Evolutionary conservation across 2,329 filamentous ascomycete species (phyloP), one percentile per base, ranked within the genome.

Genomic region (Alternaria conjuncta): DNA sequence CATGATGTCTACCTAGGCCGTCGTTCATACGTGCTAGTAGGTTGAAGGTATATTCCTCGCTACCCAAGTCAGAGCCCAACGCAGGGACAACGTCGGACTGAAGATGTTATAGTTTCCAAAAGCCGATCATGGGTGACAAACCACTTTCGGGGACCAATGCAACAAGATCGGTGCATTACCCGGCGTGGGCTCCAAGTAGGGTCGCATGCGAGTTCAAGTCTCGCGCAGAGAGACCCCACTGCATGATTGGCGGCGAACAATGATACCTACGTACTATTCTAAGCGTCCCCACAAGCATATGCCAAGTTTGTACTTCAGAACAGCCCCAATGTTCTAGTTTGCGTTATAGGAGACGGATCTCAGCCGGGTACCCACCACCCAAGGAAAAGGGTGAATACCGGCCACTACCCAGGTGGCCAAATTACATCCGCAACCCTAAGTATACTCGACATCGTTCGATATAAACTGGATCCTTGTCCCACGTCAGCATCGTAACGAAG

Each of bases 401-500:
- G 56, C 46, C 56, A 45, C 56, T 53, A 44, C 25, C 55, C 10
- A 49, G 20, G 28, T 21, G 55, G 55, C 23, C 28, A 26, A 36
- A 43, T 41, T 26, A 26, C n/a, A 57, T 57, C 43, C 36, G 56
- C 23, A 25, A 58, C 18, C 56, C 56, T 50, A 41, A 18, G 36
- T 41, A n/a, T 28, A 15, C 30, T 50, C 56, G 50, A 45, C 36
- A n/a, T 20, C 23, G 32, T 25, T 53, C 23, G 13, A 53, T 58
- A 58, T 58, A 58, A 58, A 58, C 56, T 53, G 30, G 46, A 58
- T 58, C 56, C 56, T 53, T 58, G 56, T 58, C 47, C 47, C 56
- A 45, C 56, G 36, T 58, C 23, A 45, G 25, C 47, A 45, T 45
- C 47, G 56, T 53, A 45, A 25, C 20, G 13, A 23, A 58, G 28